These are phyloP conservation scores for Pestalotiopsis sp. DNA, from an alignment of 2,329 filamentous ascomycete genomes.

Conservation along the genomic window DNA sequence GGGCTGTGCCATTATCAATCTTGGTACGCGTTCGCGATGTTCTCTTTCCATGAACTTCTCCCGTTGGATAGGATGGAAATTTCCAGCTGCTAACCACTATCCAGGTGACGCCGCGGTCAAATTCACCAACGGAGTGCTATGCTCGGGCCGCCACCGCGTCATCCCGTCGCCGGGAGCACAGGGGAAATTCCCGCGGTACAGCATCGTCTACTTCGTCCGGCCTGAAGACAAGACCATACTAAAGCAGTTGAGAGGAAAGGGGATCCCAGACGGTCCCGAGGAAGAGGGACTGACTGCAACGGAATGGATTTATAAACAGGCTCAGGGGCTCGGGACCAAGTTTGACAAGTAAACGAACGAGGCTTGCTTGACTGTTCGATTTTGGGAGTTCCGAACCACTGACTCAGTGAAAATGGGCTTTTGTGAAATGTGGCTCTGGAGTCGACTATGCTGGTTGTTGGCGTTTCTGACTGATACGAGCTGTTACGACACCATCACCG, in stretches of 20 bases:
- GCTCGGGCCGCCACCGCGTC: slow-evolving; percentile 38
- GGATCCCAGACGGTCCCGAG: slow-evolving; percentile 25
- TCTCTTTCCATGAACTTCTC: neutral
- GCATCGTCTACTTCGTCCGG: slow-evolving; percentile 38
- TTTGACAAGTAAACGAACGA: slow-evolving; percentile 13
- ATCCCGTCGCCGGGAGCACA: slow-evolving; percentile 35
- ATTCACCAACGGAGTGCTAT: slow-evolving; percentile 35
- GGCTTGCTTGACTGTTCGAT: no score
- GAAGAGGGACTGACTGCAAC: slow-evolving; percentile 26
- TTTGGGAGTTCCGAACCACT: no score
- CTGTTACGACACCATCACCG: no score
- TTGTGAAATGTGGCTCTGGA: no score
- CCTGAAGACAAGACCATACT: slow-evolving; percentile 34
- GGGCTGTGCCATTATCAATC: slow-evolving; percentile 40
- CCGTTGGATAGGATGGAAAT: neutral
- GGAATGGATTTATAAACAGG: slow-evolving; percentile 31
- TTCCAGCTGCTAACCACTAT: neutral
- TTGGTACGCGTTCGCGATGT: slow-evolving; percentile 21
- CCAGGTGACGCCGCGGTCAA: slow-evolving; percentile 37
- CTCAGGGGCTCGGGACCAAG: slow-evolving; percentile 21
- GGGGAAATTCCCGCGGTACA: slow-evolving; percentile 33
- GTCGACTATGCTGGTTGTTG: no score
- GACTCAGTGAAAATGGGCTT: no score
- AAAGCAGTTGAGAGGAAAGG: slow-evolving; percentile 26
- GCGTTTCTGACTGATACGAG: no score